Conservation (phyloP, 495 filamentous ascomycete genomes). For the Penicillium lividum region DNA sequence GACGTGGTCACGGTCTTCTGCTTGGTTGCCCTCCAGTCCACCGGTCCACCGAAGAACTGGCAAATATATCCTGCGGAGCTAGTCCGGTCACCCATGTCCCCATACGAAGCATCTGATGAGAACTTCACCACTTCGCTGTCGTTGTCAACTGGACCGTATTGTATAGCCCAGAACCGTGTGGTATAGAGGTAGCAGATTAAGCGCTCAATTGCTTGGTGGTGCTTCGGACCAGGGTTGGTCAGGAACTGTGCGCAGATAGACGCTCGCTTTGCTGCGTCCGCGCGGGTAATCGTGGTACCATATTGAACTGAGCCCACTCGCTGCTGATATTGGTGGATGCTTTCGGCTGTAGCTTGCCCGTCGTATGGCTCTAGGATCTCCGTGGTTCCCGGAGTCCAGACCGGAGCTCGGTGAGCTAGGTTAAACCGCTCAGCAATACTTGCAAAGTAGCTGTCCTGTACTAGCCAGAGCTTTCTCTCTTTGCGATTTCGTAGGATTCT, state of each 20-base stretch:
- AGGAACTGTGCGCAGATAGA: slow-evolving; percentile 22
- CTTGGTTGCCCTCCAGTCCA: slow-evolving; percentile 27
- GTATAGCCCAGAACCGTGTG: slow-evolving; percentile 8
- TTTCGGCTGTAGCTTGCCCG: not conserved
- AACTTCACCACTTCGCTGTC: not conserved
- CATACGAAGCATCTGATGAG: slow-evolving; percentile 21
- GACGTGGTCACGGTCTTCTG: slow-evolving; percentile 24
- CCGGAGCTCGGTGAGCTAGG: not conserved
- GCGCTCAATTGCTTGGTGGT: slow-evolving; percentile 15
- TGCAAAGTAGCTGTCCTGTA: slow-evolving; percentile 22
- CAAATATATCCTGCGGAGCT: slow-evolving; percentile 24
- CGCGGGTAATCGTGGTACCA: no score
- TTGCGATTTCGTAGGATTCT: slow-evolving; percentile 15
- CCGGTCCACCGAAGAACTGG: slow-evolving; percentile 16
- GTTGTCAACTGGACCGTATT: slow-evolving; percentile 1
- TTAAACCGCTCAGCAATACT: slow-evolving; percentile 19
- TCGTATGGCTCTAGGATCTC: slow-evolving; percentile 7
- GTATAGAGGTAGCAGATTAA: slow-evolving; percentile 21
- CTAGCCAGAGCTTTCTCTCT: slow-evolving; percentile 19
- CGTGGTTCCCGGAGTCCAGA: slow-evolving; percentile 11
- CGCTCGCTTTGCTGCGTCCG: slow-evolving; percentile 2
- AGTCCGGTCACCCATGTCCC: slow-evolving; percentile 18
- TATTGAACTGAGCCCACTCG: slow-evolving; percentile 28
- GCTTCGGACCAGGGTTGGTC: slow-evolving; percentile 19
- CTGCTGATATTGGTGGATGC: slow-evolving; percentile 24